These are phyloP conservation scores for Aspergillus ustus DNA, from an alignment of 2,329 filamentous ascomycete species.

Conservation along the genomic window DNA sequence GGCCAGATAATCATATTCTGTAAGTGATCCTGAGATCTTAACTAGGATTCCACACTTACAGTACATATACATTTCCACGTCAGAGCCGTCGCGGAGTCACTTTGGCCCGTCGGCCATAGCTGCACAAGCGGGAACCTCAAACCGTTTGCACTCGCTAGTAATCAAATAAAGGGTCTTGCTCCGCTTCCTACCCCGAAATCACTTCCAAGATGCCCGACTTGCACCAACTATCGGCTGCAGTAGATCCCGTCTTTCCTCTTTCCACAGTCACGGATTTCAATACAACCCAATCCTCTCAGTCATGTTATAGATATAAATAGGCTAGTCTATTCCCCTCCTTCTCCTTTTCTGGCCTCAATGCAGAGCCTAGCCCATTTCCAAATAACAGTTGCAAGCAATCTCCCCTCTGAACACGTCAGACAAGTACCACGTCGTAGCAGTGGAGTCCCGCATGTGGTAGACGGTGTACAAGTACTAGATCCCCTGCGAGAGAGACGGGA, in stretches of 20 bases:
- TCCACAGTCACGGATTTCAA: background rate
- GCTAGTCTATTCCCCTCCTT: no score
- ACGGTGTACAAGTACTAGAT: background rate
- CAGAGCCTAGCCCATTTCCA: background rate
- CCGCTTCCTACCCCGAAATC: background rate
- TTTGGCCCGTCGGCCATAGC: background rate
- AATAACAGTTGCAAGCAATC: background rate
- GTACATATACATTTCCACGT: background rate
- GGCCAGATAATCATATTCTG: background rate
- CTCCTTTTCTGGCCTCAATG: no score
- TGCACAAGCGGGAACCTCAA: background rate
- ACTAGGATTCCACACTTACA: background rate
- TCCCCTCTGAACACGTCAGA: constrained; percentile 11
- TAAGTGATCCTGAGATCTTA: background rate
- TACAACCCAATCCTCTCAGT: background rate
- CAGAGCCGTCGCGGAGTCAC: background rate
- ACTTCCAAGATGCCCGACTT: background rate
- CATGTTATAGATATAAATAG: background rate
- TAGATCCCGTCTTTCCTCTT: background rate
- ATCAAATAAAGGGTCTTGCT: background rate
- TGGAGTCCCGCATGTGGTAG: background rate
- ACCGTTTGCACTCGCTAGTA: background rate
- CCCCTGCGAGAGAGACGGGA: background rate
- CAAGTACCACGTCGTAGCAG: constrained; percentile 1
- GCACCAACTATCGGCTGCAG: background rate